These are phyloP conservation scores for Apiospora koreana DNA, from an alignment of 2,329 filamentous ascomycete species.

Conservation along the genomic window DNA sequence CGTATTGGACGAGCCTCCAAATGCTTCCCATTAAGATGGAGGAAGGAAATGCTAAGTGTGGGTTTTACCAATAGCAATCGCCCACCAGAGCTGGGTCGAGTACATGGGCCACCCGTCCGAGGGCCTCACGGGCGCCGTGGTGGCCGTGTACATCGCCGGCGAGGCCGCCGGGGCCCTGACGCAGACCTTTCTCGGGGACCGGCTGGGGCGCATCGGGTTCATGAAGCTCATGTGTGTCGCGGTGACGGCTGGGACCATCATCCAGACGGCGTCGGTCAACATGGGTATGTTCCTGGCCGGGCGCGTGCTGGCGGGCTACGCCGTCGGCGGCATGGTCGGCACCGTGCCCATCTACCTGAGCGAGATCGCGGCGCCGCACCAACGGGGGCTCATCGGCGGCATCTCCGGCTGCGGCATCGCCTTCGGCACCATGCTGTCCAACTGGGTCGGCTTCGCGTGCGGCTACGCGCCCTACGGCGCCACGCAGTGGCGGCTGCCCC, in stretches of 20 bases:
- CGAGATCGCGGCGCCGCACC: constrained; percentile 51
- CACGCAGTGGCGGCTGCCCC: constrained; percentile 55
- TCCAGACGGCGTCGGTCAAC: constrained; percentile 56
- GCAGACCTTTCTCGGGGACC: constrained; percentile 56
- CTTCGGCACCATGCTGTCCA: constrained; percentile 56
- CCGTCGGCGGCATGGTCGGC: constrained; percentile 45
- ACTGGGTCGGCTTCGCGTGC: constrained; percentile 59
- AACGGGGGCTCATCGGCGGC: constrained; percentile 54
- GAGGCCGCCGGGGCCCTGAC: constrained; percentile 55
- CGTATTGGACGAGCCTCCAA: not conserved
- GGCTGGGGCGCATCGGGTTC: constrained; percentile 53
- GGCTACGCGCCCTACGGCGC: constrained; percentile 53
- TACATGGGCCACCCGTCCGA: constrained; percentile 59
- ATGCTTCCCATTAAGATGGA: not conserved
- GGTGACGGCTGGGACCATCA: constrained; percentile 53
- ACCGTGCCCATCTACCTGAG: constrained; percentile 58
- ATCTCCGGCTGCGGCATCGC: constrained; percentile 55
- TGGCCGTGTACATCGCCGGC: constrained; percentile 60
- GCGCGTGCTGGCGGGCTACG: constrained; percentile 46
- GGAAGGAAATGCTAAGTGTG: constrained; percentile 21
- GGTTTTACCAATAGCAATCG: constrained; percentile 44
- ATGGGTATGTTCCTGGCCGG: constrained; percentile 56
- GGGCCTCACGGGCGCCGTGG: constrained; percentile 55
- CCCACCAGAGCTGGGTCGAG: constrained; percentile 59
- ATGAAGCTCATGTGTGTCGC: constrained; percentile 55